phyloP scores from a whole-genome alignment of 345 rosid species.

The Lepidium aucheri region DNA sequence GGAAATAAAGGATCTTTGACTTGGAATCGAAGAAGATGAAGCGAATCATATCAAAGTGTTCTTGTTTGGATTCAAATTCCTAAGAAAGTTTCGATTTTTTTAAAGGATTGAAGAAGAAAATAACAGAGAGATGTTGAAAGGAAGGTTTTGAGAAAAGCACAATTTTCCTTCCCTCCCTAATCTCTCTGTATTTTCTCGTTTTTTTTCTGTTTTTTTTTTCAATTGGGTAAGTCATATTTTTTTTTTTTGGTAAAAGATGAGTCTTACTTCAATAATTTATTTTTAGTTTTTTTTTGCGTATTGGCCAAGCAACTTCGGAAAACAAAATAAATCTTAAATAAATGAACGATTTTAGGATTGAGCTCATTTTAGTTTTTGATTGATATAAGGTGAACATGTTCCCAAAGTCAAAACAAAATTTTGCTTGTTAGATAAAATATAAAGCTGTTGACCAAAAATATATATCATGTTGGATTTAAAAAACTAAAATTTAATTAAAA shows the following conservation, averaged over 20 bases:
- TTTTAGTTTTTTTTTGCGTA: background rate
- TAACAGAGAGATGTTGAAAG: slow-evolving; percentile 15
- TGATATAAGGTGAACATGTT: background rate
- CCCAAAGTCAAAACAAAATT: background rate
- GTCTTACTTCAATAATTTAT: background rate
- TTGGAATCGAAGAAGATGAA: slow-evolving; percentile 1
- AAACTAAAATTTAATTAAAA: no score
- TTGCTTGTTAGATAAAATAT: background rate
- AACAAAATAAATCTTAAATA: background rate
- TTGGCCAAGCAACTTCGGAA: background rate
- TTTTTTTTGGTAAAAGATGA: background rate
- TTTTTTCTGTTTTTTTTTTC: slow-evolving; percentile 1
- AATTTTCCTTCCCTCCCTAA: background rate
- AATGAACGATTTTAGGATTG: background rate
- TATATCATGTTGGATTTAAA: no score
- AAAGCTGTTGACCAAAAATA: no score
- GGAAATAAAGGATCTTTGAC: background rate
- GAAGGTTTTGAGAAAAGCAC: background rate
- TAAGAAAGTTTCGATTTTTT: background rate
- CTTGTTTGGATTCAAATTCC: background rate
- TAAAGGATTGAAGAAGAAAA: background rate
- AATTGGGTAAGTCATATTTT: slow-evolving; percentile 6
- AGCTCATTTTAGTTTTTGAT: background rate
- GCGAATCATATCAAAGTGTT: background rate
- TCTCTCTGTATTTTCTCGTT: slow-evolving; percentile 17